Evolutionary conservation across 129 eudicot genomes (phyloP).

Genomic region (Sambucus nigra): DNA sequence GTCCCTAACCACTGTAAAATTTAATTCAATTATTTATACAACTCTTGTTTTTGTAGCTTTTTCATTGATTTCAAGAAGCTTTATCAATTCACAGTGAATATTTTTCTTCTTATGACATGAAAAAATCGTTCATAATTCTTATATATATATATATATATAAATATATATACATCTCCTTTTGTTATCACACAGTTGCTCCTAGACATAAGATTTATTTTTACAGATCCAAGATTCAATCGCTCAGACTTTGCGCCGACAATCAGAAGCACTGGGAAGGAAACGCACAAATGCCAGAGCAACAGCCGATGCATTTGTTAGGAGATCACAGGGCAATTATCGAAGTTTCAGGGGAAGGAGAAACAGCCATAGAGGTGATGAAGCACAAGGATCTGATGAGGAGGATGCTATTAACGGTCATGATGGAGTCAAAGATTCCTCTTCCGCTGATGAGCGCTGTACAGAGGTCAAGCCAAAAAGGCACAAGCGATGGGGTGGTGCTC

Average conservation of each 20-base stretch:
- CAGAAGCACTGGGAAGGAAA: conserved; percentile 83
- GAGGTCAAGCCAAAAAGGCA: conserved; percentile 44
- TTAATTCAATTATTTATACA: too few species aligned
- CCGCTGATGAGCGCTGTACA: conserved; percentile 50
- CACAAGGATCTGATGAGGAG: conserved; percentile 60
- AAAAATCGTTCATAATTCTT: too few species aligned
- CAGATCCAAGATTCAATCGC: conserved; percentile 94
- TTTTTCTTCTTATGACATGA: too few species aligned
- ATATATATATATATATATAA: too few species aligned
- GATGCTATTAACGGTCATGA: conserved; percentile 39
- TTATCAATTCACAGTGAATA: too few species aligned
- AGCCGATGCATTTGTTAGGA: conserved; percentile 38
- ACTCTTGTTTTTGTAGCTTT: too few species aligned
- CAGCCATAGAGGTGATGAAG: conserved; percentile 32
- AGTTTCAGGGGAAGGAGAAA: conserved; percentile 49
- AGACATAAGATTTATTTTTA: conserved; percentile 1
- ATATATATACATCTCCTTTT: neutral
- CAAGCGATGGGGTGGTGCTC: conserved; percentile 46
- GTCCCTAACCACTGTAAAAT: too few species aligned
- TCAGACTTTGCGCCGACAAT: conserved; percentile 68
- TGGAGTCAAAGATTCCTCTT: conserved; percentile 62
- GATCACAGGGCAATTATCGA: conserved; percentile 37
- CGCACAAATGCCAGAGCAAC: conserved; percentile 53
- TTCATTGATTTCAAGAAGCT: too few species aligned
- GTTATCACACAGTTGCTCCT: conserved; percentile 1